Base-by-base conservation (phyloP, 1,284 basidiomycete species). In the Pterula multifida region DNA sequence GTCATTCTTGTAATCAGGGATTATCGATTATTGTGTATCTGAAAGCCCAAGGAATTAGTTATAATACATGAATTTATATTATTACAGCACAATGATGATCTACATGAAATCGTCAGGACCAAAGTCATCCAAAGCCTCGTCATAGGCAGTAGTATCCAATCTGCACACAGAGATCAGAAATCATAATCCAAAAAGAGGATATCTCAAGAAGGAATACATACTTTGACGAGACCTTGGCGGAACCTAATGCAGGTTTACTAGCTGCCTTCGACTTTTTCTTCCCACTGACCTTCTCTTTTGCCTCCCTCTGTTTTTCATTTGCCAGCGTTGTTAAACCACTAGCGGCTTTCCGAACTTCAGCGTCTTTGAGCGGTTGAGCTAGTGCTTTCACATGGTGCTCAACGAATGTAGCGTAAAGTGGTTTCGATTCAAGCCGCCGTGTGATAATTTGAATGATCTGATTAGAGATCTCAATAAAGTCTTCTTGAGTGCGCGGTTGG, bases 291-390 rank as follows among this genome's bases (percentile, higher is more conserved):
- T 88, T 90, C 47, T 92, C 90, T 53, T 84, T 72, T 62, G 84
- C 79, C 63, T 91, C 90, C 65, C 81, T 88, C 70, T 93, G 90
- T 70, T 97, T 97, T 70, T 93, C 90, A 62, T 94, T 95, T 48
- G 90, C 86, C 11, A 96, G 71, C 1, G 88, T 83, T 17, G 87
- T 90, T 49, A 97, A 69, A 13, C 71, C 78, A 50, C 80, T 86
- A 2, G 90, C 89, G 1, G 79, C 85, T 63, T 94, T 94, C 55
- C 90, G 78, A 26, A 91, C 83, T 60, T 97, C 92, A 48, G 91
- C 81, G 55, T 94, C 91, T 55, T 82, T 85, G 49, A 96, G 72
- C 12, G 86, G 79, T 54, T 71, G 66, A 2, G 84, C 81, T 17
- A 94, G 67, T 52, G 81, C 79, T 52, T 84, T 81, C 17, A 79